Conservation (phyloP, 495 filamentous ascomycete genomes). For the Aspergillus kassunensis region DNA sequence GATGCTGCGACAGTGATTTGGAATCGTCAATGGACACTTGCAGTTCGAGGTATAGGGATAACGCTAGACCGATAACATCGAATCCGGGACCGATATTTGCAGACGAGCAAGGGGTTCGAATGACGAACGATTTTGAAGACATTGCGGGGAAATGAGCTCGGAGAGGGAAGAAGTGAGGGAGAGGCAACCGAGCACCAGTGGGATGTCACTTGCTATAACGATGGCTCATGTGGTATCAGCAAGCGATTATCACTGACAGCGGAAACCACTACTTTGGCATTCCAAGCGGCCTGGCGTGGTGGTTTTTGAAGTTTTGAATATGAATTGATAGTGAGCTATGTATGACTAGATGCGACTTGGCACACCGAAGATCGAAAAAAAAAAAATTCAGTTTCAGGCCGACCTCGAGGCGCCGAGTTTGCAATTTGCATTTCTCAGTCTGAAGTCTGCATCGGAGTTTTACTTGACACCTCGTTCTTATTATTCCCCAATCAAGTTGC, state of each 20-base stretch:
- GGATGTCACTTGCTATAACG: background rate
- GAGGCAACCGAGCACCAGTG: background rate
- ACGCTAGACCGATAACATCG: slow-evolving; percentile 91
- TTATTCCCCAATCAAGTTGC: too few species aligned
- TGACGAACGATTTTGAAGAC: slow-evolving; percentile 50
- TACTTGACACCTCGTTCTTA: too few species aligned
- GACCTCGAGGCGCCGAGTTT: slow-evolving; percentile 25
- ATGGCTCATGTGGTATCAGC: background rate
- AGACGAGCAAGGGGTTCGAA: slow-evolving; percentile 78
- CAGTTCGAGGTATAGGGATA: slow-evolving; percentile 87
- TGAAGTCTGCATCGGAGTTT: too few species aligned
- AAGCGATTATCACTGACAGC: background rate
- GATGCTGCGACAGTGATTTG: slow-evolving; percentile 47
- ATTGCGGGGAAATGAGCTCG: slow-evolving; percentile 14
- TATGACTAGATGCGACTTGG: slow-evolving; percentile 25
- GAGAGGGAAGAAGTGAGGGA: background rate
- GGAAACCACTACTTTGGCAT: background rate
- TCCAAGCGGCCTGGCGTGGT: background rate
- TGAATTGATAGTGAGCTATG: slow-evolving; percentile 21
- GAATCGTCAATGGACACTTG: slow-evolving; percentile 63
- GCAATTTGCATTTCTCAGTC: slow-evolving; percentile 4
- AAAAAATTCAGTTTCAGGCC: slow-evolving; percentile 16
- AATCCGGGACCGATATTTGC: slow-evolving; percentile 97
- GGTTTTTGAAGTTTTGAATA: background rate
- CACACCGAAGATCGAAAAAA: slow-evolving; percentile 17